These are phyloP conservation scores for Deuterostichococcus epilithicus DNA, from an alignment of 139 green algal genomes.

Conservation along the genomic window DNA sequence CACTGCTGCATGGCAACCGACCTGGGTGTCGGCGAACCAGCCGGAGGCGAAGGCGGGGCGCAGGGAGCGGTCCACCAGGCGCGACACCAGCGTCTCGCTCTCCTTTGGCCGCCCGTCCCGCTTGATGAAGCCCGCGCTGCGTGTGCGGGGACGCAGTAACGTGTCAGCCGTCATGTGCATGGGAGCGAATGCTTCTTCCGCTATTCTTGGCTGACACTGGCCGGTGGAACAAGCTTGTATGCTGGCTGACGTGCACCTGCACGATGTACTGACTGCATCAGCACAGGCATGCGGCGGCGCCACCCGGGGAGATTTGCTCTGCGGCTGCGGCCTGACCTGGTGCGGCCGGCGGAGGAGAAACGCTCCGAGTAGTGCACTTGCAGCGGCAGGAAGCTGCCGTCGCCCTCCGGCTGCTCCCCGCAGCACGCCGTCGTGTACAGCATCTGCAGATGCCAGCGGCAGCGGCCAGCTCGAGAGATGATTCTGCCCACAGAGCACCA, in stretches of 20 bases:
- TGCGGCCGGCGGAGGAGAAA: constrained; percentile 87
- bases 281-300: no score
- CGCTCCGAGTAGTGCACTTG: constrained; percentile 92
- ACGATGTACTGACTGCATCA: no score
- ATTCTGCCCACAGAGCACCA: no score
- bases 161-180: no score
- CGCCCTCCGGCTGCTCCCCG: constrained; percentile 35
- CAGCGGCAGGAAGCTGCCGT: constrained; percentile 86
- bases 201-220: no score
- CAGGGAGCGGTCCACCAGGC: constrained; percentile 91
- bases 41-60: constrained; percentile 88
- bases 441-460: constrained; percentile 49
- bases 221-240: no score
- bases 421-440: constrained; percentile 89
- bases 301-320: no score
- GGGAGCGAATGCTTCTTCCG: neutral
- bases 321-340: constrained; percentile 39
- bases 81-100: constrained; percentile 76
- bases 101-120: constrained; percentile 83
- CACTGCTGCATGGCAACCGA: constrained; percentile 53
- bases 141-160: no score
- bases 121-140: constrained; percentile 87
- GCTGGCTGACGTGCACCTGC: neutral
- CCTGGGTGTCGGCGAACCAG: constrained; percentile 88
- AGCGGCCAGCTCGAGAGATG: no score